Conservation (phyloP, 768 basidiomycete species). For the Myochromella boudieri region DNA sequence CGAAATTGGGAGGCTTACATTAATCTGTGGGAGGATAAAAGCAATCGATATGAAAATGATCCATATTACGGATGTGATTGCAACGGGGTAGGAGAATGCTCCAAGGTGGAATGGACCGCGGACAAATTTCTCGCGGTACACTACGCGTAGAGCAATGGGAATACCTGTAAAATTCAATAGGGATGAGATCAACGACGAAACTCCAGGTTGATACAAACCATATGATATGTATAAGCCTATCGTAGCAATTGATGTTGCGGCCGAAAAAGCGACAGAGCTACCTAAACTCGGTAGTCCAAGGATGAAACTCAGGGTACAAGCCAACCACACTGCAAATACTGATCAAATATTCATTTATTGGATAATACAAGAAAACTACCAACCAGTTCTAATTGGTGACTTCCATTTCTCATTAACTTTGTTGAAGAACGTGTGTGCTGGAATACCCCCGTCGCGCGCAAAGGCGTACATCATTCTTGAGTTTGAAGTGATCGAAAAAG, state of each 20-base stretch:
- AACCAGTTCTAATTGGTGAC: slow-evolving; percentile 71
- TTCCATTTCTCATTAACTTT: slow-evolving; percentile 57
- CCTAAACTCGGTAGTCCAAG: slow-evolving; percentile 75
- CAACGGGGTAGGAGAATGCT: slow-evolving; percentile 57
- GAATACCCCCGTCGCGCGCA: slow-evolving; percentile 71
- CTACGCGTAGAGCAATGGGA: slow-evolving; percentile 66
- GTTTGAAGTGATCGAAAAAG: slow-evolving; percentile 78
- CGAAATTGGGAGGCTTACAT: slow-evolving; percentile 34
- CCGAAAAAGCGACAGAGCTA: slow-evolving; percentile 66
- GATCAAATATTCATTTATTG: neutral
- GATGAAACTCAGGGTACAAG: slow-evolving; percentile 72
- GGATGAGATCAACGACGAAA: neutral
- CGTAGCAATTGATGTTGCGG: slow-evolving; percentile 63
- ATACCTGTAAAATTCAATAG: slow-evolving; percentile 39
- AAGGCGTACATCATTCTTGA: slow-evolving; percentile 86
- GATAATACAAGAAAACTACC: neutral
- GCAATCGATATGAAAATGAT: slow-evolving; percentile 71
- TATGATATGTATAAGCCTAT: slow-evolving; percentile 80
- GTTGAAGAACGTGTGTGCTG: slow-evolving; percentile 65
- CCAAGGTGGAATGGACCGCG: slow-evolving; percentile 77
- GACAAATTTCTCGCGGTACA: slow-evolving; percentile 57
- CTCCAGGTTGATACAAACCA: slow-evolving; percentile 33
- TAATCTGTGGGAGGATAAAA: slow-evolving; percentile 71
- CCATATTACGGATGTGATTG: slow-evolving; percentile 60
- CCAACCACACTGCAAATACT: slow-evolving; percentile 67